A percentile compares a stretch with the other conserved stretches of the same genome.
Evolutionary conservation across 371 early-diverging fungal species (phyloP).

Genomic region (Chytridiales sp.): DNA sequence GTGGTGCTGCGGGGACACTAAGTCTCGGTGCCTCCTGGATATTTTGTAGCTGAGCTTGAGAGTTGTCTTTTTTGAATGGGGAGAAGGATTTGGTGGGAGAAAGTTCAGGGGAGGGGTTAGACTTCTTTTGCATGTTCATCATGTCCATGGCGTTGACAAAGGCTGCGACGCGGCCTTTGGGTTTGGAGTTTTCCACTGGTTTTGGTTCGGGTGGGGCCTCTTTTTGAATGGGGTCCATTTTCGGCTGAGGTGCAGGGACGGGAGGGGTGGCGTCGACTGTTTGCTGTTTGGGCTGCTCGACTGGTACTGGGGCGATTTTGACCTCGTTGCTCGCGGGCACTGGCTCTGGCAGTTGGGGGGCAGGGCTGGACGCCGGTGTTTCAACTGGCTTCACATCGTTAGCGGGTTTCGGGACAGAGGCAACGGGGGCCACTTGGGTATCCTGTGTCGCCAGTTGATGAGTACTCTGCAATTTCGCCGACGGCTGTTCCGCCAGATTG

Average conservation of each 20-base stretch:
- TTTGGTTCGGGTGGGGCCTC: background rate
- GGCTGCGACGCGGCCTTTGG: conserved; percentile 8
- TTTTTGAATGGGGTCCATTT: background rate
- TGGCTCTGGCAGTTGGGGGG: no score
- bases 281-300: background rate
- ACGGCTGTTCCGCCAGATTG: no score
- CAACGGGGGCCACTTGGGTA: no score
- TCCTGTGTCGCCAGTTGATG: no score
- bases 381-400: no score
- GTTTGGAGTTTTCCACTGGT: background rate
- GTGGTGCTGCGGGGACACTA: background rate
- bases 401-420: no score
- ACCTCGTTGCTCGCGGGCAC: no score
- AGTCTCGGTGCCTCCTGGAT: background rate
- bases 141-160: conserved; percentile 18
- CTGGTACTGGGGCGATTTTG: background rate
- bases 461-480: no score
- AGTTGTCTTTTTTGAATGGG: background rate
- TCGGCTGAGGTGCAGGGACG: background rate
- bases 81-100: background rate
- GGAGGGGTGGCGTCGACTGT: no score
- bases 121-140: background rate
- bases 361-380: no score
- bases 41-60: background rate
- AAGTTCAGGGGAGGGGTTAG: background rate